Percentiles rank a stretch among this genome's conserved stretches.
These are phyloP conservation scores for Vitis riparia DNA, from an alignment of 164 flowering plant species.

Conservation along the genomic window DNA sequence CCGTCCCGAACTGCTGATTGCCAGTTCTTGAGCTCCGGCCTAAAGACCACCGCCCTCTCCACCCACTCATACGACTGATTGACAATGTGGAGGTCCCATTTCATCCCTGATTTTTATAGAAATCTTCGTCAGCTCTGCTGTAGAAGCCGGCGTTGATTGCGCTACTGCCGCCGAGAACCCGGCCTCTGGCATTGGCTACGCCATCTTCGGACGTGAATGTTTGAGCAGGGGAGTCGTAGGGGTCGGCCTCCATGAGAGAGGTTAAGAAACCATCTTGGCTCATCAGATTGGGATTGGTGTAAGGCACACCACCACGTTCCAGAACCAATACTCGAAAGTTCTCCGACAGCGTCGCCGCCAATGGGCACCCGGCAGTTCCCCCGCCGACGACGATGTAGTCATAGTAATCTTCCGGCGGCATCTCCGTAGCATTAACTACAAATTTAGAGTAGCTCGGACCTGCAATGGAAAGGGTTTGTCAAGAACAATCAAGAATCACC, in stretches of 20 bases:
- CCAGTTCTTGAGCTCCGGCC: constrained; percentile 69
- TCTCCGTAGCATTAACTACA: constrained; percentile 61
- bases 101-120: constrained; percentile 41
- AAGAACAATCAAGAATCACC: no score
- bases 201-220: constrained; percentile 83
- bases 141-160: constrained; percentile 92
- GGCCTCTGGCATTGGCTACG: constrained; percentile 76
- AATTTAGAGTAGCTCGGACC: constrained; percentile 48
- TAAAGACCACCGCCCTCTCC: constrained; percentile 58
- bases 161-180: constrained; percentile 91
- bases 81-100: constrained; percentile 60
- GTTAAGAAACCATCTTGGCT: constrained; percentile 69
- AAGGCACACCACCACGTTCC: constrained; percentile 68
- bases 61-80: constrained; percentile 82
- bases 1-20: constrained; percentile 73
- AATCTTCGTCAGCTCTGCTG: constrained; percentile 59
- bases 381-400: constrained; percentile 93
- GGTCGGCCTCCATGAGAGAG: constrained; percentile 40
- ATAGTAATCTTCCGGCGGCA: constrained; percentile 64
- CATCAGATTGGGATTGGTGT: constrained; percentile 41
- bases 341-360: constrained; percentile 78
- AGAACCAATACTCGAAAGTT: constrained; percentile 55
- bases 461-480: constrained; percentile 15
- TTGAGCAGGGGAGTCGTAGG: constrained; percentile 62
- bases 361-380: constrained; percentile 90